A percentile compares a stretch with the other conserved stretches of the same genome.
Evolutionary conservation across 2,329 filamentous ascomycete species (phyloP).

Genomic region (Trichoderma oligosporum): DNA sequence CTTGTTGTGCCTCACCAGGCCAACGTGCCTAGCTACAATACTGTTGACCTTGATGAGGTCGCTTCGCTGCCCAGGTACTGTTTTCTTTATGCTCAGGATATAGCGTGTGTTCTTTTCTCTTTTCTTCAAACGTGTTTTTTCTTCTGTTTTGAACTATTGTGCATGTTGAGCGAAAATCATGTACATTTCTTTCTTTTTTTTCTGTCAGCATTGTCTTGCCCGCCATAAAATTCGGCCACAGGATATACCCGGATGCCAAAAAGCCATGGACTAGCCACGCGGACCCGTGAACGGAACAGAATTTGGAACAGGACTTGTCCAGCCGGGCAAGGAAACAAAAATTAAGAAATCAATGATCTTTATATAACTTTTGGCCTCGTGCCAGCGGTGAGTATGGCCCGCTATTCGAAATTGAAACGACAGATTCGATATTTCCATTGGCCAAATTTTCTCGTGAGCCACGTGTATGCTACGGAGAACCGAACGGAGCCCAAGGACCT

Average conservation of each 20-base stretch:
- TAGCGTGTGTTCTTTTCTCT: conserved; percentile 27
- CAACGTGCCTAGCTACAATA: conserved; percentile 52
- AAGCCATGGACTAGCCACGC: conserved; percentile 20
- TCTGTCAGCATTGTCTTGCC: conserved; percentile 24
- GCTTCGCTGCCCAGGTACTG: conserved; percentile 61
- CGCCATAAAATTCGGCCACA: conserved; percentile 23
- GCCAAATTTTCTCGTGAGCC: conserved; percentile 16
- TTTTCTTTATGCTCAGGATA: conserved; percentile 39
- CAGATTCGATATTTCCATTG: conserved; percentile 14
- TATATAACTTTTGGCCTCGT: conserved; percentile 22
- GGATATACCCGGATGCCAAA: conserved; percentile 20
- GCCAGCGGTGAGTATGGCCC: conserved; percentile 40
- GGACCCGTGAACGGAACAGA: conserved; percentile 10
- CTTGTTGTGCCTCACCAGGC: conserved; percentile 46
- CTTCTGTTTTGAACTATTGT: conserved; percentile 22
- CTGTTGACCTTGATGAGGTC: conserved; percentile 55
- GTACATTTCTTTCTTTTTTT: conserved; percentile 28
- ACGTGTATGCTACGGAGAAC: conserved; percentile 15
- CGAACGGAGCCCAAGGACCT: conserved; percentile 16
- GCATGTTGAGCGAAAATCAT: conserved; percentile 31
- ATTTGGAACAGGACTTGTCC: conserved; percentile 30
- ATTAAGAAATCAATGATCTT: conserved; percentile 26
- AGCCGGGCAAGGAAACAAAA: conserved; percentile 30
- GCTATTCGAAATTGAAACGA: conserved; percentile 19
- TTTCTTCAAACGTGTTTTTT: conserved; percentile 20